These are phyloP conservation scores for Ophiostoma ips DNA, from an alignment of 2,329 filamentous ascomycete genomes.

Conservation along the genomic window DNA sequence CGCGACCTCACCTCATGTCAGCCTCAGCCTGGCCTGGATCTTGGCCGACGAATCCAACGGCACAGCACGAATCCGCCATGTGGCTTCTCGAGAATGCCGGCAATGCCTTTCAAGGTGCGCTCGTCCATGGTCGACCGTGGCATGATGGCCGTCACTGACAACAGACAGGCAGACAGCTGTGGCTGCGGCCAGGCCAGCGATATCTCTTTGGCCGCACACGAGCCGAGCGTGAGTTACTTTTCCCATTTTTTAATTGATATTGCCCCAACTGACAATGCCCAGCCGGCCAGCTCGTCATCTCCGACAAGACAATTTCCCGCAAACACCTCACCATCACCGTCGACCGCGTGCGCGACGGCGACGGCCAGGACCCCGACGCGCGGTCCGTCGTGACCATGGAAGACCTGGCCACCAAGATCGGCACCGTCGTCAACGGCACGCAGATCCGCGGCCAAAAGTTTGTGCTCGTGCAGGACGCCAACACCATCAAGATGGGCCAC, in stretches of 20 bases:
- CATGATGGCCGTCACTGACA: background rate
- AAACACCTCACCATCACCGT: conserved; percentile 75
- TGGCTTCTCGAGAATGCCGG: conserved; percentile 17
- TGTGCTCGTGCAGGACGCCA: conserved; percentile 41
- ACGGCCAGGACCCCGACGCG: conserved; percentile 49
- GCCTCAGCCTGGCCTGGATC: background rate
- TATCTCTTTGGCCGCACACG: conserved; percentile 76
- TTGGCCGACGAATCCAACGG: too few species aligned
- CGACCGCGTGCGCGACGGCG: conserved; percentile 46
- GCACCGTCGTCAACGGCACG: conserved; percentile 63
- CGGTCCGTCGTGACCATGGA: conserved; percentile 57
- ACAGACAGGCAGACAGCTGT: conserved; percentile 54
- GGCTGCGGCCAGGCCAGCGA: conserved; percentile 73
- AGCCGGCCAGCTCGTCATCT: conserved; percentile 57
- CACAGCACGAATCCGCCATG: conserved; percentile 1
- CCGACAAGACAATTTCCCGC: conserved; percentile 72
- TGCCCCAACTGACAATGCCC: conserved; percentile 5
- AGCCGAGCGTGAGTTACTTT: conserved; percentile 38
- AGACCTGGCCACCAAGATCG: conserved; percentile 73
- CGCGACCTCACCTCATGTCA: background rate
- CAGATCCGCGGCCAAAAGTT: conserved; percentile 50
- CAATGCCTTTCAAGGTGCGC: conserved; percentile 34
- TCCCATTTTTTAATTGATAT: background rate
- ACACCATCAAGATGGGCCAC: conserved; percentile 58
- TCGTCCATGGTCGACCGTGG: background rate